These are phyloP conservation scores for Neofusicoccum ribis DNA, from an alignment of 2,329 filamentous ascomycete species.

Conservation along the genomic window DNA sequence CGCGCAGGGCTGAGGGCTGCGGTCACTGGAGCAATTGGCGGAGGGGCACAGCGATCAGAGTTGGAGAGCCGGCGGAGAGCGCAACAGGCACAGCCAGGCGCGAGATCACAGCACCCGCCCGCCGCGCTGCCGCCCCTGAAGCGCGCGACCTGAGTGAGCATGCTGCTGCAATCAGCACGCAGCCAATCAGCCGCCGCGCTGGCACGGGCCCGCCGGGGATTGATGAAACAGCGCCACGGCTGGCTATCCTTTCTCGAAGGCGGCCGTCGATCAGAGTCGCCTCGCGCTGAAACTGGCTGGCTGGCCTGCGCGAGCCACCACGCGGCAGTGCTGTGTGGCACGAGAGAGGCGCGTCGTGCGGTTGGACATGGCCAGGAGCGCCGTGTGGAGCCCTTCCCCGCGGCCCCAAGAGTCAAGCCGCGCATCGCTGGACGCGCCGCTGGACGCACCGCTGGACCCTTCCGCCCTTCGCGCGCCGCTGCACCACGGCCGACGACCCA, in stretches of 20 bases:
- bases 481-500: background rate
- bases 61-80: conserved; percentile 1
- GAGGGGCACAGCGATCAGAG: conserved; percentile 8
- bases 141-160: conserved; percentile 4
- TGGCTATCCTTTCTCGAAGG: conserved; percentile 5
- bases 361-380: conserved; percentile 2
- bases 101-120: background rate
- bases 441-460: background rate
- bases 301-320: conserved; percentile 11
- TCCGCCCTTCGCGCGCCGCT: background rate
- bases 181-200: conserved; percentile 4
- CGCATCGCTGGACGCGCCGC: background rate
- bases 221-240: conserved; percentile 16
- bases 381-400: conserved; percentile 7
- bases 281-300: conserved; percentile 10
- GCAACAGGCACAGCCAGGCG: background rate
- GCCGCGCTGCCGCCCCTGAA: conserved; percentile 6
- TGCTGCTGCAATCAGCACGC: conserved; percentile 1
- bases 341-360: background rate
- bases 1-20: conserved; percentile 6
- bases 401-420: background rate
- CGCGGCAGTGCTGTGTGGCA: conserved; percentile 11
- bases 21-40: conserved; percentile 2
- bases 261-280: background rate
- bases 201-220: conserved; percentile 10